Conservation (phyloP, 2,329 filamentous ascomycete species). For the Aspergillus cejpii region DNA sequence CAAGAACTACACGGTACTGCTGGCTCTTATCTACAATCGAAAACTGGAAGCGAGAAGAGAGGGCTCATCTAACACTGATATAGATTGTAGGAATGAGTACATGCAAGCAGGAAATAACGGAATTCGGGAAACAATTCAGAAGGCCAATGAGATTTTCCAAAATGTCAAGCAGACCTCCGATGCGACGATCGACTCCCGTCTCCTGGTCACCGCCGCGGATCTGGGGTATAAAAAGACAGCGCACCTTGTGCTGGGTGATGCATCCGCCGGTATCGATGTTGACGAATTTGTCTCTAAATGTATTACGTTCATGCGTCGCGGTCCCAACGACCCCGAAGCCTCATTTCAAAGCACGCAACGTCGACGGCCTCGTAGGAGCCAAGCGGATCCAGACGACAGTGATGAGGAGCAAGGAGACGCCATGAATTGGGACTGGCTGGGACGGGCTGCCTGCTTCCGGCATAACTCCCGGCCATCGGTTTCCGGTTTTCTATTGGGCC, state of each 20-base stretch:
- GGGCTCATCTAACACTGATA: not conserved
- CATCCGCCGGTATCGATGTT: conserved; percentile 69
- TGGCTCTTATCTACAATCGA: not conserved
- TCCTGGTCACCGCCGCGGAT: conserved; percentile 74
- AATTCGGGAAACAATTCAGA: conserved; percentile 58
- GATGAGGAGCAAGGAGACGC: conserved; percentile 66
- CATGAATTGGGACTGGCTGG: conserved; percentile 80
- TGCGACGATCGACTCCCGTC: conserved; percentile 81
- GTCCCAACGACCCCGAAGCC: conserved; percentile 50
- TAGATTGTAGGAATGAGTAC: conserved; percentile 66
- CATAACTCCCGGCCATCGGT: conserved; percentile 67
- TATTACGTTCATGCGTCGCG: conserved; percentile 75
- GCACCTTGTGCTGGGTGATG: conserved; percentile 65
- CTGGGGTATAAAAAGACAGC: conserved; percentile 71
- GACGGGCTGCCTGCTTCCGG: conserved; percentile 67
- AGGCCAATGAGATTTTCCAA: conserved; percentile 59
- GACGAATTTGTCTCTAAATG: conserved; percentile 90
- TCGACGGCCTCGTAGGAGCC: conserved; percentile 31
- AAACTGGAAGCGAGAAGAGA: not conserved
- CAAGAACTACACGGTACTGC: conserved; percentile 52
- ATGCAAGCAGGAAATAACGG: conserved; percentile 59
- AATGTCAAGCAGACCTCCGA: conserved; percentile 82
- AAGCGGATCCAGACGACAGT: conserved; percentile 52
- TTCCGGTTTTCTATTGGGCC: conserved; percentile 78
- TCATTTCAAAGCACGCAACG: conserved; percentile 39